Evolutionary conservation across 768 basidiomycete genomes (phyloP), one percentile per base, ranked within the genome.

Genomic region (Crucibulum laeve): DNA sequence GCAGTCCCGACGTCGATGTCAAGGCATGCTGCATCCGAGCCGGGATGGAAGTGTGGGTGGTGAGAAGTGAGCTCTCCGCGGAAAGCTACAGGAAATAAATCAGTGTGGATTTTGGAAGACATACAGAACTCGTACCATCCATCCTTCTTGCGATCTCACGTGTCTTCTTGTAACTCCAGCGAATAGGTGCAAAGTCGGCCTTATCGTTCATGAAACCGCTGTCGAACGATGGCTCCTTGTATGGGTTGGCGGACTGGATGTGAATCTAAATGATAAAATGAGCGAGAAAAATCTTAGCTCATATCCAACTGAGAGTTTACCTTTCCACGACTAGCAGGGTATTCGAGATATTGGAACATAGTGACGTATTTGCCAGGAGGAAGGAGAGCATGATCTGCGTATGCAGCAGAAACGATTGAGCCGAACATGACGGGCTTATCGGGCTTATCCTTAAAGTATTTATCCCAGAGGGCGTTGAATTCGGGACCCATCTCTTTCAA

Each of bases 371-470:
- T 84, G 34, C 83, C 82, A 40, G 82, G 83, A 44, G 83, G 84
- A 40, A 84, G 73, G 42, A 84, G 68, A 6, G 77, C 57, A 63
- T 86, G 84, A 61, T 86, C 84, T 35, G 82, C 82, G 55, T 84
- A 84, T 14, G 82, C 82, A 60, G 74, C 82, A 25, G 77, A 74
- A 36, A 84, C 81, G 49, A 84, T 84, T 30, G 80, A 79, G 41
- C 77, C 81, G 57, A 83, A 83, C 82, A 84, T 84, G 46, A 84
- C 80, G 3, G 83, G 84, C 69, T 85, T 86, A 69, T 84, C 83
- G 42, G 82, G 83, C 68, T 84, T 85, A 68, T 86, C 79, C 69
- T 80, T 83, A 76, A 87, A 85, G 65, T 87, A 85, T 22, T 28
- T 71, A 56, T 86, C 62, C 79, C 77, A 84, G 38, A 84, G 73